A percentile compares a stretch with the other conserved stretches of the same genome.
These are phyloP conservation scores for Trichophyton verrucosum DNA, from an alignment of 2,329 filamentous ascomycete genomes.

Conservation along the genomic window DNA sequence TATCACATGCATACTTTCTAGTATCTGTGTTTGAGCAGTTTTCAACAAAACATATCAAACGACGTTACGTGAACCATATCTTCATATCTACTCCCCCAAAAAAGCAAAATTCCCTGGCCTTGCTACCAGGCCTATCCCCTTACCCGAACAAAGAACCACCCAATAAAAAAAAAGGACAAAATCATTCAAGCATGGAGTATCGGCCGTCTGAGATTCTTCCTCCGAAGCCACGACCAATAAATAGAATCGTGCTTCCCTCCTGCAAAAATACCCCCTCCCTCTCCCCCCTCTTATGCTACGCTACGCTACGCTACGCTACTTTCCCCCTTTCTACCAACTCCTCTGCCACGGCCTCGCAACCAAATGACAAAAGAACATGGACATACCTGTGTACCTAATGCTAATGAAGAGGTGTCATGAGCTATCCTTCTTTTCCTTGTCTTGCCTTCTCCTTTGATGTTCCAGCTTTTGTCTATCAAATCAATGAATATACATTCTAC, in stretches of 20 bases:
- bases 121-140: neutral
- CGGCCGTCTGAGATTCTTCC: neutral
- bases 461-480: neutral
- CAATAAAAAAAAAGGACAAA: neutral
- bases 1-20: neutral
- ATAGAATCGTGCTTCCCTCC: neutral
- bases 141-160: neutral
- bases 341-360: neutral
- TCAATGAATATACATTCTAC: neutral
- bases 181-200: neutral
- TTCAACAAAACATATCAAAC: neutral
- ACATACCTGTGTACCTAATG: slow-evolving; percentile 3
- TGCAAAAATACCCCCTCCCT: neutral
- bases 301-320: neutral
- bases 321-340: neutral
- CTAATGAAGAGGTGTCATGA: slow-evolving; percentile 2
- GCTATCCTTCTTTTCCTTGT: neutral
- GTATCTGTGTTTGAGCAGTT: no score
- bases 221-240: neutral
- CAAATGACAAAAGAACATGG: slow-evolving; percentile 1
- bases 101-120: neutral
- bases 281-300: no score
- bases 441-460: neutral
- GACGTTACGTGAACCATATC: neutral
- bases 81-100: neutral